These are phyloP conservation scores for Pythium guiyangense DNA, from an alignment of 352 stramenopile species.

Conservation along the genomic window DNA sequence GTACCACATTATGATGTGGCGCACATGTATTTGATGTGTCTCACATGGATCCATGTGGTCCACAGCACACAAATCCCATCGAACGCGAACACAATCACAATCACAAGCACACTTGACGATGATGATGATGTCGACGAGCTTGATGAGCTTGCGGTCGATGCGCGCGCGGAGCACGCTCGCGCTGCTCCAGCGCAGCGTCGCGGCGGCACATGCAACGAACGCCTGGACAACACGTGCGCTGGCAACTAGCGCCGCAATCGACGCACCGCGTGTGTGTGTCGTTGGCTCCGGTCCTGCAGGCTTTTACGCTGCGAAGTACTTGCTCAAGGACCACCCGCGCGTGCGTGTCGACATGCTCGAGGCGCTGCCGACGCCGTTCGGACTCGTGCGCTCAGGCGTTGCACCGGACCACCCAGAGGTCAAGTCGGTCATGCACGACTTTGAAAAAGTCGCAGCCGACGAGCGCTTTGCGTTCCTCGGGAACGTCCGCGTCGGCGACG, in stretches of 20 bases:
- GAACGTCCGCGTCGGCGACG: slow-evolving; percentile 85
- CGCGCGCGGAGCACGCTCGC: no score
- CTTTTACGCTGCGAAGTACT: slow-evolving; percentile 94
- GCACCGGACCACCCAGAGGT: slow-evolving; percentile 99
- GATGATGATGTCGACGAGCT: no score
- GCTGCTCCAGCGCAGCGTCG: background rate
- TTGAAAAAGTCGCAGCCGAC: slow-evolving; percentile 86
- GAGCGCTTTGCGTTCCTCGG: slow-evolving; percentile 86
- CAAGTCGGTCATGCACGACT: slow-evolving; percentile 98
- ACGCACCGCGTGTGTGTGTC: slow-evolving; percentile 69
- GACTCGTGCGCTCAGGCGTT: slow-evolving; percentile 95
- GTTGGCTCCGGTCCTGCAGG: slow-evolving; percentile 88
- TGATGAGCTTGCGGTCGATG: no score
- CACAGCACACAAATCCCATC: no score
- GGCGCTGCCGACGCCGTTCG: slow-evolving; percentile 92
- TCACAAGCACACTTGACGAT: no score
- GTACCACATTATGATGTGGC: no score
- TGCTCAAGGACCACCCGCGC: slow-evolving; percentile 78
- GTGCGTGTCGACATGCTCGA: slow-evolving; percentile 92
- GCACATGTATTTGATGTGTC: no score
- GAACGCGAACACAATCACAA: no score
- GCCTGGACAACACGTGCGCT: background rate
- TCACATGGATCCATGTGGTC: no score
- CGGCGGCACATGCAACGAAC: background rate
- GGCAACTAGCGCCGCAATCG: background rate